These are phyloP conservation scores for Talaromyces proteolyticus DNA, from an alignment of 495 filamentous ascomycete species.

Conservation along the genomic window DNA sequence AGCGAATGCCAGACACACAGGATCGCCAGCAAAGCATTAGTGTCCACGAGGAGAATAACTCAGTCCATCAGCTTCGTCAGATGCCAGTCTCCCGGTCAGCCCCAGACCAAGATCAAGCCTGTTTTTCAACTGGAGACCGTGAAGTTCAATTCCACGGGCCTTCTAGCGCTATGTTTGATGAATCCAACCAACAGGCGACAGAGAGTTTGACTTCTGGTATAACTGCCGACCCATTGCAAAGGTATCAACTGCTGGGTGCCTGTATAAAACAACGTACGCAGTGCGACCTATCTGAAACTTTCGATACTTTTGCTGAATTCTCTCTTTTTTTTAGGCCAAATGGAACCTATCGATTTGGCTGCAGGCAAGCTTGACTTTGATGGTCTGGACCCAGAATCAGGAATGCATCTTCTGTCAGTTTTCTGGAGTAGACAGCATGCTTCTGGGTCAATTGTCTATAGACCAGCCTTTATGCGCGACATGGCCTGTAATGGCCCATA, in stretches of 20 bases:
- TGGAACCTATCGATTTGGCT: slow-evolving; percentile 21
- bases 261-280: slow-evolving; percentile 22
- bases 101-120: slow-evolving; percentile 7
- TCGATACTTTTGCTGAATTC: not conserved
- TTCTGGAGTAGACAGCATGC: slow-evolving; percentile 36
- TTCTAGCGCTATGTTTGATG: slow-evolving; percentile 26
- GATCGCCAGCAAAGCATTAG: slow-evolving; percentile 1
- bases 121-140: slow-evolving; percentile 16
- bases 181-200: slow-evolving; percentile 14
- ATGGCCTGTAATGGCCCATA: slow-evolving; percentile 36
- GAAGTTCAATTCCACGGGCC: slow-evolving; percentile 22
- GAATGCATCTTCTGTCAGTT: slow-evolving; percentile 31
- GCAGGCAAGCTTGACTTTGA: slow-evolving; percentile 32
- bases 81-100: slow-evolving; percentile 11
- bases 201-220: not conserved
- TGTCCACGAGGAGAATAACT: not conserved
- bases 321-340: slow-evolving; percentile 13
- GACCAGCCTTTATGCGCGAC: slow-evolving; percentile 30
- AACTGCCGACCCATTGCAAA: slow-evolving; percentile 10
- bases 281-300: too few species aligned
- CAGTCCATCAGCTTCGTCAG: slow-evolving; percentile 7
- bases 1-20: not conserved
- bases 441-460: slow-evolving; percentile 23
- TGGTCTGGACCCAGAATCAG: slow-evolving; percentile 30
- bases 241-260: slow-evolving; percentile 19